phyloP scores from a whole-genome alignment of 495 filamentous ascomycete genomes.

The Neurospora intermedia region DNA sequence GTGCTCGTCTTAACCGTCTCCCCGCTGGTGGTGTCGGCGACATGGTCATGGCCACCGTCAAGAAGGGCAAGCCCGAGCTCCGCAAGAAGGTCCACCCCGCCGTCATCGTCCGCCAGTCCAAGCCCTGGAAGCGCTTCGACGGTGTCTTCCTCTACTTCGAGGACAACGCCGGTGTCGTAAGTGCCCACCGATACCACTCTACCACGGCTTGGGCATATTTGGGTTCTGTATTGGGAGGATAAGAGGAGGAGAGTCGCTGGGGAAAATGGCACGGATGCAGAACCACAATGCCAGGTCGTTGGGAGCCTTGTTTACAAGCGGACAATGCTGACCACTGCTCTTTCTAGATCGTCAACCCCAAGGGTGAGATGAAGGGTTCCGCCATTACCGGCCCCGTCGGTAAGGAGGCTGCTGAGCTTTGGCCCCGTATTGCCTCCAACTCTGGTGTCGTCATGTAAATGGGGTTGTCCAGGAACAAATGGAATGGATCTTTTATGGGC shows the following conservation, averaged over 20 bases:
- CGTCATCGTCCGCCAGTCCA: conserved; percentile 94
- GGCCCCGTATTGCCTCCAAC: conserved; percentile 99
- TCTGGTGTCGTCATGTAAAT: conserved; percentile 98
- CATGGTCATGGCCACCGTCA: conserved; percentile 99
- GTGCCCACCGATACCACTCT: conserved; percentile 25
- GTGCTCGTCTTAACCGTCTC: conserved; percentile 95
- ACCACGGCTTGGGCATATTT: not conserved
- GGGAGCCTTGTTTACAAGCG: not conserved
- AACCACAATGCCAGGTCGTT: not conserved
- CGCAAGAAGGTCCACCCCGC: conserved; percentile 99
- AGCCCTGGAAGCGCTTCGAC: conserved; percentile 96
- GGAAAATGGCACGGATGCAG: not conserved
- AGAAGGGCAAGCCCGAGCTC: conserved; percentile 99
- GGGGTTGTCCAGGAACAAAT: conserved; percentile 13
- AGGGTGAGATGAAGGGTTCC: conserved; percentile 99
- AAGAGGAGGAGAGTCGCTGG: not conserved
- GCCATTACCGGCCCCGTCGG: conserved; percentile 98
- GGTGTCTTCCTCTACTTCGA: conserved; percentile 99
- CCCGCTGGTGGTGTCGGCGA: conserved; percentile 96
- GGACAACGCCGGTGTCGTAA: conserved; percentile 97
- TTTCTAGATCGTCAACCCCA: conserved; percentile 94
- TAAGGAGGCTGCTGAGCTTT: conserved; percentile 99
- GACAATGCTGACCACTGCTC: conserved; percentile 8
- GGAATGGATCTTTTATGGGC: conserved; percentile 12
- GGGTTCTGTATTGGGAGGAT: not conserved